phyloP scores from a whole-genome alignment of 73 alveolate genomes.

The Halteria grandinella region DNA sequence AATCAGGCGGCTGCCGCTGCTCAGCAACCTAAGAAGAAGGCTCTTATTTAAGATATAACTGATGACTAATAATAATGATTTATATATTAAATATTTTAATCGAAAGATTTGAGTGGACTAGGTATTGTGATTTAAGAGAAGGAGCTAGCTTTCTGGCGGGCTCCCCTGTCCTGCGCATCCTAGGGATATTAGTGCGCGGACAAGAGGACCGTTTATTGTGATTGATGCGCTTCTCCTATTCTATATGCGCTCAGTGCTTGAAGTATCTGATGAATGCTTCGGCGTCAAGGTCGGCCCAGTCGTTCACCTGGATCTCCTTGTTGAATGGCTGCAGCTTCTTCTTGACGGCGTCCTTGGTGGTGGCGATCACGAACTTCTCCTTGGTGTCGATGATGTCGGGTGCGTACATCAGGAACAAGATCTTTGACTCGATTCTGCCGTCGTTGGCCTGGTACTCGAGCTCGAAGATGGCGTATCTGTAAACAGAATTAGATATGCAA shows the following conservation, averaged over 20 bases:
- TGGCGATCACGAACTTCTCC: slow-evolving; percentile 38
- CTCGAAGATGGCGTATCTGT: slow-evolving; percentile 57
- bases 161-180: no score
- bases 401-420: slow-evolving; percentile 36
- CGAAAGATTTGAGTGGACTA: background rate
- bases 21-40: slow-evolving; percentile 21
- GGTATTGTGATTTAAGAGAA: no score
- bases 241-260: slow-evolving; percentile 41
- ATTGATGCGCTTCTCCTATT: no score
- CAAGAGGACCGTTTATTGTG: no score
- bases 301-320: slow-evolving; percentile 58
- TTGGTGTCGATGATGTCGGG: slow-evolving; percentile 45
- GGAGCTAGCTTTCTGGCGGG: no score
- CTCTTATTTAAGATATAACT: slow-evolving; percentile 34
- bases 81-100: background rate
- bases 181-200: no score
- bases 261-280: slow-evolving; percentile 51
- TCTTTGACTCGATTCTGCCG: slow-evolving; percentile 25
- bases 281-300: slow-evolving; percentile 63
- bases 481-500: background rate
- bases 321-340: slow-evolving; percentile 46
- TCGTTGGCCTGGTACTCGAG: slow-evolving; percentile 25
- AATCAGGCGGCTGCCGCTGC: no score
- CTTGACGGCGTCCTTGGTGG: slow-evolving; percentile 48
- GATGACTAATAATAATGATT: background rate